A percentile compares a stretch with the other conserved stretches of the same genome.
These are phyloP conservation scores for Sporothrix phasma DNA, from an alignment of 2,329 filamentous ascomycete genomes.

Conservation along the genomic window DNA sequence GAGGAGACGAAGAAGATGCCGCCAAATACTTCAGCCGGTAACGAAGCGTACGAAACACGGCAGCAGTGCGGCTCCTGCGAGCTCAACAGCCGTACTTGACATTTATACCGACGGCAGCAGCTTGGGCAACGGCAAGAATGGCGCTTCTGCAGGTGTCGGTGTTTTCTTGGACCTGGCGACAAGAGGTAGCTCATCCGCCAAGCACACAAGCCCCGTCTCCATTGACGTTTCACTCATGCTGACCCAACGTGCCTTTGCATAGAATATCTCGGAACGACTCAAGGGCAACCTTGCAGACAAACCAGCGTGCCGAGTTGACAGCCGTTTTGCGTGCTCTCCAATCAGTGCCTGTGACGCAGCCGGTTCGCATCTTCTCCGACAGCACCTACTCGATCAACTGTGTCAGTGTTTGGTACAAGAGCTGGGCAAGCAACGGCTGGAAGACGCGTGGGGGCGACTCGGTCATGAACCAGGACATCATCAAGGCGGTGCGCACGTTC, in stretches of 20 bases:
- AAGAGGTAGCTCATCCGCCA: constrained; percentile 31
- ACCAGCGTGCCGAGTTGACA: constrained; percentile 90
- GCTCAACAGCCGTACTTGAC: constrained; percentile 26
- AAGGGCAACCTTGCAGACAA: constrained; percentile 70
- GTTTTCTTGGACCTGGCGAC: constrained; percentile 50
- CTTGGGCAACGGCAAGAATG: constrained; percentile 45
- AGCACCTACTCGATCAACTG: constrained; percentile 87
- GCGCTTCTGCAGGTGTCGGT: constrained; percentile 50
- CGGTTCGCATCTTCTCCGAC: constrained; percentile 75
- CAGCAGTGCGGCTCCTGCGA: background rate
- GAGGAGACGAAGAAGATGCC: constrained; percentile 21
- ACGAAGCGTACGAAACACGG: constrained; percentile 28
- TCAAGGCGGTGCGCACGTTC: constrained; percentile 59
- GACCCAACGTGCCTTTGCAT: background rate
- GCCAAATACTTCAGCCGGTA: constrained; percentile 27
- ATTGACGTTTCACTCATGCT: background rate
- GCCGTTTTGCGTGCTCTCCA: constrained; percentile 79
- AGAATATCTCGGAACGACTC: constrained; percentile 67
- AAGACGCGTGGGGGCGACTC: constrained; percentile 51
- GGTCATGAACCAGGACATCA: constrained; percentile 80
- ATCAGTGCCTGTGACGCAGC: constrained; percentile 54
- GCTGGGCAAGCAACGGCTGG: constrained; percentile 72
- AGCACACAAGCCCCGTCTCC: too few relatives aligned
- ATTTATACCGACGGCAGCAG: constrained; percentile 57
- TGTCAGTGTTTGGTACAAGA: constrained; percentile 69